These are phyloP conservation scores for Epichloe glyceriae DNA, from an alignment of 2,329 filamentous ascomycete genomes.

Conservation along the genomic window DNA sequence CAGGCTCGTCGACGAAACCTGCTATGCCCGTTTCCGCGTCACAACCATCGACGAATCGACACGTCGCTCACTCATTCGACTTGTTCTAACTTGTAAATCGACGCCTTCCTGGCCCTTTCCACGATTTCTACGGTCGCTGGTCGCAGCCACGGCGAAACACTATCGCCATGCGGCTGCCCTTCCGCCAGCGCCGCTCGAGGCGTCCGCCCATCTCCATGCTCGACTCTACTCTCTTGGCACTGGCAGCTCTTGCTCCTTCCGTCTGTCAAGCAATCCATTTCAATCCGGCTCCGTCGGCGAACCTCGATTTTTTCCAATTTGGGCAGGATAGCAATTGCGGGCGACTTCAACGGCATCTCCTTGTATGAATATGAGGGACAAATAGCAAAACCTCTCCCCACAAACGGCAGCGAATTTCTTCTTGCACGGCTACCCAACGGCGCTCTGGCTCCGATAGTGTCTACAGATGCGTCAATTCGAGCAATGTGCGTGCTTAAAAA, in stretches of 20 bases:
- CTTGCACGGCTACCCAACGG: constrained; percentile 77
- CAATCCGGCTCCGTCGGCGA: constrained; percentile 48
- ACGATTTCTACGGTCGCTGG: neutral
- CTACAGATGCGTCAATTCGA: constrained; percentile 72
- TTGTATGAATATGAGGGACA: constrained; percentile 79
- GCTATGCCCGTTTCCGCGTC: constrained; percentile 4
- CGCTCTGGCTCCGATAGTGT: constrained; percentile 58
- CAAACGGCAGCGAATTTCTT: constrained; percentile 71
- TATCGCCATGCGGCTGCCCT: constrained; percentile 35
- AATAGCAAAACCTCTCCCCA: constrained; percentile 49
- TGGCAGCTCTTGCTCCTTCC: constrained; percentile 28
- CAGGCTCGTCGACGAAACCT: constrained; percentile 1
- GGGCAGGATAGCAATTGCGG: constrained; percentile 72
- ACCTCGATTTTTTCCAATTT: constrained; percentile 71
- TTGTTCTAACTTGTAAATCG: neutral
- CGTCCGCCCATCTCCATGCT: constrained; percentile 20
- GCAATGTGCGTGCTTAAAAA: constrained; percentile 74
- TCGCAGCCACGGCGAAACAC: constrained; percentile 8
- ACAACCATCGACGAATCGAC: constrained; percentile 1
- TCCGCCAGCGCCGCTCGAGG: constrained; percentile 28
- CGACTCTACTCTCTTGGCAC: constrained; percentile 21
- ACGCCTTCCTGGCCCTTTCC: neutral
- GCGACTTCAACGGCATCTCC: constrained; percentile 85
- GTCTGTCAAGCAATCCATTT: constrained; percentile 42
- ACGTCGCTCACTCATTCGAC: neutral